Percentiles rank a stretch among this genome's conserved stretches.
These are phyloP conservation scores for Aspergillus novoparasiticus DNA, from an alignment of 2,329 filamentous ascomycete species.

Conservation along the genomic window DNA sequence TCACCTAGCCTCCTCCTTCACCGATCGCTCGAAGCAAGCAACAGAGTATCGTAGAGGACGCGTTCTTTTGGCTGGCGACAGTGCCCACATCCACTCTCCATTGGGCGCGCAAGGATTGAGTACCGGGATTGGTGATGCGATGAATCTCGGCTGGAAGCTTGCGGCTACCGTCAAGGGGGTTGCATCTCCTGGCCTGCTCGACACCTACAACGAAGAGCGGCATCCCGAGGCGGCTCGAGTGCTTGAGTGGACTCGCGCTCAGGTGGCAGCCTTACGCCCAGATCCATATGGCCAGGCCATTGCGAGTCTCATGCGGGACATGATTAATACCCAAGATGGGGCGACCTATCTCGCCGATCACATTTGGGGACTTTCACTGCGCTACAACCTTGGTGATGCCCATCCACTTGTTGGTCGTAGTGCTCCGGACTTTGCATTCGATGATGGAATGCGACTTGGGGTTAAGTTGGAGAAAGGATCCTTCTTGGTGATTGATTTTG, in stretches of 20 bases:
- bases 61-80: conserved; percentile 46
- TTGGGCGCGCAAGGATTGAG: conserved; percentile 60
- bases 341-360: neutral
- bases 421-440: neutral
- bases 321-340: neutral
- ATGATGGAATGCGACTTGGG: neutral
- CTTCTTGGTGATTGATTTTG: neutral
- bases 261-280: neutral
- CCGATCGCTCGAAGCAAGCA: neutral
- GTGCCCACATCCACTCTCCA: conserved; percentile 56
- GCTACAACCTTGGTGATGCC: neutral
- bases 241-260: neutral
- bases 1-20: neutral
- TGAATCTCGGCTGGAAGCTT: conserved; percentile 59
- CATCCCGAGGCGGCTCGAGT: neutral
- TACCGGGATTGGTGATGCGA: conserved; percentile 53
- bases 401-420: neutral
- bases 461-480: neutral
- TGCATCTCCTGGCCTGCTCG: neutral
- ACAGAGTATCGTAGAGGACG: conserved; percentile 22
- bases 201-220: neutral
- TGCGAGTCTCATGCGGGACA: neutral
- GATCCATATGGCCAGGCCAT: neutral
- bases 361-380: neutral
- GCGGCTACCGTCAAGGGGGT: conserved; percentile 39